Conservation (phyloP, 2,329 filamentous ascomycete species). For the Beauveria pseudobassiana region DNA sequence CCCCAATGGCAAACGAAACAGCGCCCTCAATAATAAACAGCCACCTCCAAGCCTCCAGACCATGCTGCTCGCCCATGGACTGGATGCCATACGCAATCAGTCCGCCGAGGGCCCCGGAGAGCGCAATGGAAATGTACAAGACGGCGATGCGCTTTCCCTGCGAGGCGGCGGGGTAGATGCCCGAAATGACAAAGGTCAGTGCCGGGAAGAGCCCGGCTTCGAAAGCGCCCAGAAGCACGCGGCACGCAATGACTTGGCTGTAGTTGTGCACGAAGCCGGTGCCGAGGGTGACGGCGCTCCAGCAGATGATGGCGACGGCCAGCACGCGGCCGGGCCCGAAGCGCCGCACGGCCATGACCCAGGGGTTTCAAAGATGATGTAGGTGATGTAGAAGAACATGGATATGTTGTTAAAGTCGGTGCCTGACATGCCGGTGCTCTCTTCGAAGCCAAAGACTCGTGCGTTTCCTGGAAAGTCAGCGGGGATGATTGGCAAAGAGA, state of each 20-base stretch:
- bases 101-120: conserved; percentile 25
- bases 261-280: conserved; percentile 25
- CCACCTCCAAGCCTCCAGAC: conserved; percentile 44
- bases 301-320: conserved; percentile 24
- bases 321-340: conserved; percentile 21
- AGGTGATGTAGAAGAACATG: conserved; percentile 24
- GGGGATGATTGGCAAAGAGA: no score
- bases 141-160: conserved; percentile 25
- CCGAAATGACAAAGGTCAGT: conserved; percentile 25
- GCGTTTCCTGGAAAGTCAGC: conserved; percentile 22
- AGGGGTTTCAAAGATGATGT: conserved; percentile 25
- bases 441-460: conserved; percentile 25
- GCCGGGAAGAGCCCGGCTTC: conserved; percentile 29
- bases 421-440: conserved; percentile 22
- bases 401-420: conserved; percentile 26
- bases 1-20: conserved; percentile 24
- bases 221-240: conserved; percentile 27
- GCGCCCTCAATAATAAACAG: conserved; percentile 40
- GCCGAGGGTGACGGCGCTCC: conserved; percentile 24
- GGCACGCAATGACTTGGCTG: conserved; percentile 18
- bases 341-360: conserved; percentile 25
- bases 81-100: conserved; percentile 25
- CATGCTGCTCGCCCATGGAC: conserved; percentile 35
- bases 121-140: conserved; percentile 23
- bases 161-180: conserved; percentile 26